Base-by-base conservation (phyloP, 768 basidiomycete genomes). In the Mycena albidolilacea region DNA sequence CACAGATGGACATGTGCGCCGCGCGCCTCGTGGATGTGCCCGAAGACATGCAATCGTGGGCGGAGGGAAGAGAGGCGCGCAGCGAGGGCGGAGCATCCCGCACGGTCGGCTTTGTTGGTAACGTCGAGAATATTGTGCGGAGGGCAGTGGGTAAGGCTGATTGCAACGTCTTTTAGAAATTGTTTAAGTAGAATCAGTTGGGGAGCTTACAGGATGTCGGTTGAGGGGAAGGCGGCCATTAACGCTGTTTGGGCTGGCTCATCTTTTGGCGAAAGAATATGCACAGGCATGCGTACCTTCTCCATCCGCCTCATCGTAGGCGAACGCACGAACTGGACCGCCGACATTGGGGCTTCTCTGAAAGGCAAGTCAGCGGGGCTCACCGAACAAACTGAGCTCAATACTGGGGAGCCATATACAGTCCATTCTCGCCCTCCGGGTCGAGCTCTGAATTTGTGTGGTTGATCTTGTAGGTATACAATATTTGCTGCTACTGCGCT, bases 21-120 rank as follows among this genome's bases (percentile, higher is more conserved):
- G 39, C 85, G 85, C 0, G 84, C 88, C 78, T 92, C 92, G 77
- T 93, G 92, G 67, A 93, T 92, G 64, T 93, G 92, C 2, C 92
- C 92, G 74, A 89, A 92, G 55, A 89, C 77, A 72, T 89, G 88
- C 39, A 90, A 75, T 17, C 85, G 83, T 3, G 86, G 86, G 2
- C 81, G 82, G 21, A 89, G 78, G 4, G 78, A 78, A 3, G 84
- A 76, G 5, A 89, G 78, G 54, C 83, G 84, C n/a, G 76, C 80
- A 30, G 84, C 79, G n/a, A 93, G 87, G 4, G 81, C 79, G 52
- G 82, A 75, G 72, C 92, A 93, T 1, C 92, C 92, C 0, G 81
- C 89, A 23, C 82, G 55, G 0, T 84, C 83, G 15, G 64, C 63
- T 0, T 57, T 78, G 3, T 83, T 87, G 4, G 84, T 87, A 60